Conservation (phyloP, 2,329 filamentous ascomycete genomes). For the Diaporthe citriasiana region DNA sequence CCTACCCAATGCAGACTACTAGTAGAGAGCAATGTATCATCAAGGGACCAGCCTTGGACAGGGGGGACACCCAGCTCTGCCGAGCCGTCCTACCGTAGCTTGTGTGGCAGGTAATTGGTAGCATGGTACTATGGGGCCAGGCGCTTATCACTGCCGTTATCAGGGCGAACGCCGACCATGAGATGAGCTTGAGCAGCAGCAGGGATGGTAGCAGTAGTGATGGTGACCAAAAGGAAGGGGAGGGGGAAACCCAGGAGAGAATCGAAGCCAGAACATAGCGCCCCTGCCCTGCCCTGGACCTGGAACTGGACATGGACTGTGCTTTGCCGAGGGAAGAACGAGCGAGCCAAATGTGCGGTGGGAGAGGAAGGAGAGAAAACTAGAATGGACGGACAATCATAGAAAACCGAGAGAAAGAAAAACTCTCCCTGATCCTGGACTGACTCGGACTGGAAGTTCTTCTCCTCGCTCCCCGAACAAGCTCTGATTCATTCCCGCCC, state of each 20-base stretch:
- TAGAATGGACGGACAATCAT: conserved; percentile 24
- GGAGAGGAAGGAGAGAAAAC: conserved; percentile 13
- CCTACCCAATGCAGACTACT: neutral
- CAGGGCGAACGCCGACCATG: conserved; percentile 14
- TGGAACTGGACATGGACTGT: conserved; percentile 14
- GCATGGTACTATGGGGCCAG: conserved; percentile 9
- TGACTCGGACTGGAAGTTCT: conserved; percentile 37
- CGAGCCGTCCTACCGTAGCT: conserved; percentile 15
- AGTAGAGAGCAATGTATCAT: neutral
- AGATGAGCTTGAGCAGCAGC: neutral
- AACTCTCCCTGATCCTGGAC: neutral
- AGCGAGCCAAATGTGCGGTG: conserved; percentile 17
- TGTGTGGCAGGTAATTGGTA: conserved; percentile 7
- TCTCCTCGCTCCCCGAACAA: neutral
- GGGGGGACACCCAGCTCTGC: neutral
- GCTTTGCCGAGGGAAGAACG: conserved; percentile 23
- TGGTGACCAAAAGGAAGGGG: neutral
- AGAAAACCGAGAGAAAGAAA: neutral
- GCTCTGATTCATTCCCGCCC: conserved; percentile 39
- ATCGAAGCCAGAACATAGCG: neutral
- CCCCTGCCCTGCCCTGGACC: conserved; percentile 4
- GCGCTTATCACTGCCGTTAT: conserved; percentile 22
- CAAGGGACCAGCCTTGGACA: conserved; percentile 22
- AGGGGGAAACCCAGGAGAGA: neutral
- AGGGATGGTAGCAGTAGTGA: conserved; percentile 17